A percentile compares a stretch with the other conserved stretches of the same genome.
These are phyloP conservation scores for Candida orba DNA, from an alignment of 805 yeast species.

Conservation along the genomic window DNA sequence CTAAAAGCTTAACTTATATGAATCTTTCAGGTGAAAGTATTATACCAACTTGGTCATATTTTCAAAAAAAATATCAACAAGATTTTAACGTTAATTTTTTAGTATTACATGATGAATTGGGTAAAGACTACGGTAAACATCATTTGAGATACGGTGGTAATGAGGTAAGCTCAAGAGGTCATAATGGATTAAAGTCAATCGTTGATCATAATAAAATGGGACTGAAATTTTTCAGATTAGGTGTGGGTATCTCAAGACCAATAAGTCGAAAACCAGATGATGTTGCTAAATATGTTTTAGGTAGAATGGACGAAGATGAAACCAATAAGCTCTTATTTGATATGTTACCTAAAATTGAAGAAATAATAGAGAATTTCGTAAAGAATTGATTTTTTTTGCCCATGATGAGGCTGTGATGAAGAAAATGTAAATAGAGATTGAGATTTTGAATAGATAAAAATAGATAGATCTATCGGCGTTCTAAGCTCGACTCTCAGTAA, in stretches of 20 bases:
- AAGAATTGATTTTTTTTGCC: neutral
- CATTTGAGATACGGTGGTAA: slow-evolving; percentile 45
- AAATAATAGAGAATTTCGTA: slow-evolving; percentile 26
- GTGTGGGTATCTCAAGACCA: slow-evolving; percentile 76
- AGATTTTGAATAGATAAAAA: too few species aligned
- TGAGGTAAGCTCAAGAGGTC: slow-evolving; percentile 67
- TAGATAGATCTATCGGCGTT: too few species aligned
- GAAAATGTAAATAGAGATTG: too few species aligned
- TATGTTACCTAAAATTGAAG: slow-evolving; percentile 35
- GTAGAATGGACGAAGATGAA: slow-evolving; percentile 42
- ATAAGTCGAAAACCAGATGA: slow-evolving; percentile 31
- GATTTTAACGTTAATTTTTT: slow-evolving; percentile 36
- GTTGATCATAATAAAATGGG: slow-evolving; percentile 19
- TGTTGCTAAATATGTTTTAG: slow-evolving; percentile 57
- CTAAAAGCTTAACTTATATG: slow-evolving; percentile 57
- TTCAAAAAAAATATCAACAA: slow-evolving; percentile 20
- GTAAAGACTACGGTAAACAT: slow-evolving; percentile 55
- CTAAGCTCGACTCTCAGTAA: too few species aligned
- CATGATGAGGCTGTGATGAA: neutral
- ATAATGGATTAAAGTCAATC: slow-evolving; percentile 71
- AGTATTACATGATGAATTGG: slow-evolving; percentile 75
- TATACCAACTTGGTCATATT: slow-evolving; percentile 37
- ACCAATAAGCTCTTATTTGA: slow-evolving; percentile 30
- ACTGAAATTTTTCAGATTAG: slow-evolving; percentile 47
- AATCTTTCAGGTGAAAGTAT: slow-evolving; percentile 62